phyloP scores from a whole-genome alignment of 164 flowering plant species.

The Dillenia suffruticosa region DNA sequence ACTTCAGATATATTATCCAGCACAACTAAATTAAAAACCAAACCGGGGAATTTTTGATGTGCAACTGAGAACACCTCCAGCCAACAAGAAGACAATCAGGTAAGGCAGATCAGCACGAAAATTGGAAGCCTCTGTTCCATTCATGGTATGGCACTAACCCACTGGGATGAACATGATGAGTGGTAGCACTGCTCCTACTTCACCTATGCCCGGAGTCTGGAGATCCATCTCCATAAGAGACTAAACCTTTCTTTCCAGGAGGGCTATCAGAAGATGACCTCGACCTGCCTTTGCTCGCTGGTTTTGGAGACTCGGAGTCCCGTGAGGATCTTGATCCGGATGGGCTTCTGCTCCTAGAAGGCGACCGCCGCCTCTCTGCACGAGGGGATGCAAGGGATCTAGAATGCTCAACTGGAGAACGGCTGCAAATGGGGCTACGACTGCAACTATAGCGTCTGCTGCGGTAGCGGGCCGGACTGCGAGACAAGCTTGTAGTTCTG shows the following conservation, averaged over 20 bases:
- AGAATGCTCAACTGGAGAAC: conserved; percentile 51
- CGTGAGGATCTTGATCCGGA: conserved; percentile 51
- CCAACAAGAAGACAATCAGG: too few species aligned
- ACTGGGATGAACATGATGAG: too few species aligned
- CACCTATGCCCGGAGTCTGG: conserved; percentile 54
- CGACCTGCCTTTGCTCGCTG: conserved; percentile 39
- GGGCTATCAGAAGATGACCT: conserved; percentile 68
- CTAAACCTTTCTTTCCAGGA: conserved; percentile 56
- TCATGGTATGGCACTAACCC: too few species aligned
- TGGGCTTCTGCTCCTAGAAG: conserved; percentile 52
- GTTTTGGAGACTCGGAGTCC: conserved; percentile 50
- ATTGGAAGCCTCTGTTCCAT: too few species aligned
- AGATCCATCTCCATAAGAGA: conserved; percentile 79
- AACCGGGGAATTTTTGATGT: too few species aligned
- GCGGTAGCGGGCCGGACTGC: conserved; percentile 70
- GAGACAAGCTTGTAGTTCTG: conserved; percentile 62
- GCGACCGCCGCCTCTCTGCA: conserved; percentile 45
- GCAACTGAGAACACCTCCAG: too few species aligned
- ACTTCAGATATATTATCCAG: too few species aligned
- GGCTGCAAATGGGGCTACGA: conserved; percentile 62
- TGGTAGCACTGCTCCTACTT: too few species aligned
- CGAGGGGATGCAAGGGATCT: conserved; percentile 48
- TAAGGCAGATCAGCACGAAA: too few species aligned
- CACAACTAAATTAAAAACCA: too few species aligned
- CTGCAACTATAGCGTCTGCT: conserved; percentile 62